Conservation (phyloP, 2,329 filamentous ascomycete species). For the Exophiala oligosperma region DNA sequence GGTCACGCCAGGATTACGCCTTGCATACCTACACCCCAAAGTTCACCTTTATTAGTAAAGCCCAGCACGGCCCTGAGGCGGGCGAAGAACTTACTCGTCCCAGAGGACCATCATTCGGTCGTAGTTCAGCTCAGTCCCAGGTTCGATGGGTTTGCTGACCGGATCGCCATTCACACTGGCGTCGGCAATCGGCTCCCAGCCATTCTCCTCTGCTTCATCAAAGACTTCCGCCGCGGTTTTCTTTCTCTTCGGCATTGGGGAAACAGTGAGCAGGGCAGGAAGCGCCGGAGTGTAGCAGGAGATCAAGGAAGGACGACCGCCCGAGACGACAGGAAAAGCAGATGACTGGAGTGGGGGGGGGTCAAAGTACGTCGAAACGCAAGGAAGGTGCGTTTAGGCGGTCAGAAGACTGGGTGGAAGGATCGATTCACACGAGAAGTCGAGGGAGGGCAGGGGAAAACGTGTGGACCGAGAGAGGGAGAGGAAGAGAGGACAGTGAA, state of each 20-base stretch:
- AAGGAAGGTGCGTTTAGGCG: no score
- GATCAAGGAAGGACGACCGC: constrained; percentile 9
- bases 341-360: no score
- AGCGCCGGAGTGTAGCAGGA: constrained; percentile 8
- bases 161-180: constrained; percentile 25
- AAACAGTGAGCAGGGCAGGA: constrained; percentile 26
- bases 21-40: constrained; percentile 24
- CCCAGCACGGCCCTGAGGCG: constrained; percentile 8
- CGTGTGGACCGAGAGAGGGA: no score
- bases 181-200: constrained; percentile 11
- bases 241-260: constrained; percentile 47
- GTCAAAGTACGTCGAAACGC: no score
- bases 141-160: constrained; percentile 26
- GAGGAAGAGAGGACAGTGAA: no score
- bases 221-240: constrained; percentile 46
- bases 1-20: no score
- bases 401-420: no score
- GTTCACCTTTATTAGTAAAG: constrained; percentile 16
- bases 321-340: constrained; percentile 18
- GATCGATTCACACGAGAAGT: no score
- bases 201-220: constrained; percentile 27
- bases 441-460: no score
- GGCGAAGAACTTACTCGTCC: constrained; percentile 21
- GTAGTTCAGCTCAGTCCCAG: constrained; percentile 27
- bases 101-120: constrained; percentile 22